Percentiles rank a stretch among this genome's conserved stretches.
phyloP scores from a whole-genome alignment of 2,329 filamentous ascomycete genomes.

The Fusarium setosum region DNA sequence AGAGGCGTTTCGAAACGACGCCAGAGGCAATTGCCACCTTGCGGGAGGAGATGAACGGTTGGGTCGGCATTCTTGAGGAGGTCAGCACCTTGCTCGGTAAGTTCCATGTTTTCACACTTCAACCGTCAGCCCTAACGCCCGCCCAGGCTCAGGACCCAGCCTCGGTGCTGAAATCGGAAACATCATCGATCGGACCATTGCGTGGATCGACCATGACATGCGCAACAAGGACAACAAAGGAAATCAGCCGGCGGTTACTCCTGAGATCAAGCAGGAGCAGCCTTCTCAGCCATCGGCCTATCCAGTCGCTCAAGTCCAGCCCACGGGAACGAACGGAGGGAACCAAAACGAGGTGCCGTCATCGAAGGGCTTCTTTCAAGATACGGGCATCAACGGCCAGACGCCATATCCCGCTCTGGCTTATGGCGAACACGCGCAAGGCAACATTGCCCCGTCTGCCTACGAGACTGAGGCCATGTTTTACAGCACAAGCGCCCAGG shows the following conservation, averaged over 20 bases:
- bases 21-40: slow-evolving; percentile 69
- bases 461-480: slow-evolving; percentile 47
- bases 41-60: slow-evolving; percentile 74
- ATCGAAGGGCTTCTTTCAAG: slow-evolving; percentile 47
- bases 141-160: slow-evolving; percentile 56
- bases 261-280: slow-evolving; percentile 53
- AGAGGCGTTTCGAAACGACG: slow-evolving; percentile 71
- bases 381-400: slow-evolving; percentile 40
- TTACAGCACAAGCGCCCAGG: slow-evolving; percentile 41
- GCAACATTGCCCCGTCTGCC: slow-evolving; percentile 29
- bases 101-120: slow-evolving; percentile 38
- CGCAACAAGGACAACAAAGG: slow-evolving; percentile 44
- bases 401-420: slow-evolving; percentile 45
- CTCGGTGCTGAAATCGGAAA: slow-evolving; percentile 57
- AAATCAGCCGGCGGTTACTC: slow-evolving; percentile 20
- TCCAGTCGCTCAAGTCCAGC: slow-evolving; percentile 22
- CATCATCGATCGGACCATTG: slow-evolving; percentile 63
- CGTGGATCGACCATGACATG: slow-evolving; percentile 65
- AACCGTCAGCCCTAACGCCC: slow-evolving; percentile 26
- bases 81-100: slow-evolving; percentile 75
- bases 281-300: slow-evolving; percentile 39
- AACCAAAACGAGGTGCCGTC: slow-evolving; percentile 31
- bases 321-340: slow-evolving; percentile 19
- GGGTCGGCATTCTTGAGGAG: slow-evolving; percentile 76
- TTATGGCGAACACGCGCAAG: slow-evolving; percentile 45